Evolutionary conservation across 768 basidiomycete genomes (phyloP), one percentile per base, ranked within the genome.

Genomic region (Pulveroboletus frians): DNA sequence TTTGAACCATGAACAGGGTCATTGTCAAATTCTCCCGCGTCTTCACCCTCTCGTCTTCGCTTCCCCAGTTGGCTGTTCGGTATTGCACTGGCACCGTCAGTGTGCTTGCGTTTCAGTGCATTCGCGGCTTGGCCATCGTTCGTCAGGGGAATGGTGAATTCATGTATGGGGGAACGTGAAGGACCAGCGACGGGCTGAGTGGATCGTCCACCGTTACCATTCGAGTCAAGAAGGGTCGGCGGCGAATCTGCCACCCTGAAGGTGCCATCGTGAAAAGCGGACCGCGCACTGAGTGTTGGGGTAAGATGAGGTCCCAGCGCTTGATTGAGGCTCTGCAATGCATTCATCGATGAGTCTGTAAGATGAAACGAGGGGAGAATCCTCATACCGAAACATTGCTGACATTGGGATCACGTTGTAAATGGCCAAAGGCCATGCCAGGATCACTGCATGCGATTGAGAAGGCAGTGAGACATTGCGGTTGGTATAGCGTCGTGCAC

Each of bases 1-100:
- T 88, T 88, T 1, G 87, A 83, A 21, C 87, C 87, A 51, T 79
- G 77, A 4, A 69, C 75, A 9, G 65, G 63, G 46, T 75, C 66
- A 10, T 42, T 41, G 21, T 69, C 66, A 30, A 68, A 68, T 6
- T 68, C 66, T 1, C 43, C 52, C 2, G 50, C 11, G 11, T 67
- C 66, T 21, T 69, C 68, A 2, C 42, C 54, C 5, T 68, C 68
- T 37, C 66, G 57, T 17, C 66, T 62, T 48, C 64, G 62, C 40
- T 69, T 69, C 9, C 61, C 60, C 3, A 62, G 38, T 9, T 67
- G 67, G 26, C 31, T 45, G 44, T 43, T 61, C 9, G 67, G 37
- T 15, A 59, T 54, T 2, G 41, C 31, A 36, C 37, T 54, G 14
- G 51, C 20, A 17, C 44, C 51, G 45, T 80, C 80, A 27, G 70